phyloP scores from a whole-genome alignment of 768 basidiomycete species.

The Termitomyces sp. region DNA sequence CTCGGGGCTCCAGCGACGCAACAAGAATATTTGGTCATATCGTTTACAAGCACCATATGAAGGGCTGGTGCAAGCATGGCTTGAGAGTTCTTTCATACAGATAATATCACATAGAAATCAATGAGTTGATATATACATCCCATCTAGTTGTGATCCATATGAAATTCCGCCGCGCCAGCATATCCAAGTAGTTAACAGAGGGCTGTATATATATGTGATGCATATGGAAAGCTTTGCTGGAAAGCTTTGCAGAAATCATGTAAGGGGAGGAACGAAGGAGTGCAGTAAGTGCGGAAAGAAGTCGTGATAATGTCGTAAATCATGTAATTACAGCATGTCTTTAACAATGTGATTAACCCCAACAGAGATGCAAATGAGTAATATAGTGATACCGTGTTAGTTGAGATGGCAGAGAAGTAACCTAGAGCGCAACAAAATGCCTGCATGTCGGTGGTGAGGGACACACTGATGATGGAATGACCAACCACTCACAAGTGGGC shows the following conservation, averaged over 20 bases:
- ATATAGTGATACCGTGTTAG: no score
- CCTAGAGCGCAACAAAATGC: background rate
- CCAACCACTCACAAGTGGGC: slow-evolving; percentile 2
- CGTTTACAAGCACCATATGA: background rate
- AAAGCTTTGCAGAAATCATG: slow-evolving; percentile 1
- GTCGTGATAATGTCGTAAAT: slow-evolving; percentile 11
- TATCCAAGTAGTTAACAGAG: background rate
- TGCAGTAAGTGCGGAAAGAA: background rate
- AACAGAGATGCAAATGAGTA: no score
- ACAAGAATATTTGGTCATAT: background rate
- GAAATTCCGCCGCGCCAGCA: slow-evolving; percentile 7
- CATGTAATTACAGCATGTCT: background rate
- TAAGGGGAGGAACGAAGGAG: background rate
- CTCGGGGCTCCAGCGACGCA: background rate
- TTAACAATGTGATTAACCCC: slow-evolving; percentile 5
- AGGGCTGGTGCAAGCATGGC: background rate
- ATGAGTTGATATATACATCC: no score
- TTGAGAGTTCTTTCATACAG: background rate
- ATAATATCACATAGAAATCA: background rate
- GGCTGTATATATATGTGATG: background rate
- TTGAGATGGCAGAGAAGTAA: slow-evolving; percentile 13
- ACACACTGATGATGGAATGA: background rate
- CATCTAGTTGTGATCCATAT: background rate
- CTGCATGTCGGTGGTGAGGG: background rate
- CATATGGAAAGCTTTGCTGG: background rate